Evolutionary conservation across 2,329 filamentous ascomycete species (phyloP), one percentile per base, ranked within the genome.

Genomic region (Chaetomiaceae sp.): DNA sequence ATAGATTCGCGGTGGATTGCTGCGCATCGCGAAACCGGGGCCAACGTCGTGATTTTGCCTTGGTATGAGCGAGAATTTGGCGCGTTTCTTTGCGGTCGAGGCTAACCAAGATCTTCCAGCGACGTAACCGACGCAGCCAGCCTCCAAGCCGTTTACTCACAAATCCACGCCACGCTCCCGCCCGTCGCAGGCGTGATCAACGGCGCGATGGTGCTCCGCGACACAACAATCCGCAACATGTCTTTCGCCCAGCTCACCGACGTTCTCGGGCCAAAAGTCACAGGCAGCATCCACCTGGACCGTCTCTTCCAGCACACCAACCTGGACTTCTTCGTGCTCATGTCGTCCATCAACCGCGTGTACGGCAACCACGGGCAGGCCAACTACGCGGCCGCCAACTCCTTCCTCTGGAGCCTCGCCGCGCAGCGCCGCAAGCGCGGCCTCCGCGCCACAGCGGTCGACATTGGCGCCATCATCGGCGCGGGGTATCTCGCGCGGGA

Each of bases 301-400:
- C 26, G 55, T 1, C 32, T 50, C 5, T 29, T 59, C 19, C 45
- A 53, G 5, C 24, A 42, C 1, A 34, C 48, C 1, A 12, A 45
- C 0, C 45, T 65, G 1, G 63, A 67, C 36, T 68, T 71, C 51
- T 69, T 71, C 50, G 55, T 60, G 2, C 48, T 64, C 41, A 44
- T 62, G 1, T 64, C 62, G 0, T 67, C 64, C 38, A 57, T 63
- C n/a, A 61, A 61, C 0, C 60, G 60, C 22, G 51, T 65, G 10
- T 40, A 64, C 4, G 67, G 65, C 3, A 60, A 59, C 34, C 54
- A 56, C 9, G 60, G 59, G 1, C 68, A 71, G 42, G 55, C 62
- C 26, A 68, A 66, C 40, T 72, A 73, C 41, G 57, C 61, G 2
- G 65, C 68, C 0, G 68, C 58, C 9, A 71, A 70, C 46, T 50